Evolutionary conservation across 768 basidiomycete genomes (phyloP), one percentile per base, ranked within the genome.

Genomic region (Suillus americanus): DNA sequence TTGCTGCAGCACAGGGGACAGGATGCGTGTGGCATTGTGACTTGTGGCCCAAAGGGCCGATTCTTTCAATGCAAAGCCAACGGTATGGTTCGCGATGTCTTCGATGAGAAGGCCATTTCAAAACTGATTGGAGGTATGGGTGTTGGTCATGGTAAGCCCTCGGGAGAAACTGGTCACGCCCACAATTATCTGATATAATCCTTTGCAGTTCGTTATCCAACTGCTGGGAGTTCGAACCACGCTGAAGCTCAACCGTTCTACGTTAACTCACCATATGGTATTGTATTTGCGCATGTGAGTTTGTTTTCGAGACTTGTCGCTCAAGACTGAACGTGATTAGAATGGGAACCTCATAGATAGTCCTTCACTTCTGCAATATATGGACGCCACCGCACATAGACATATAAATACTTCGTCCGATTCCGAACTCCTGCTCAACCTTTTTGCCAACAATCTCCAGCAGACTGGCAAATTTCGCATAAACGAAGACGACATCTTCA

Each of bases 241-340:
- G 90, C 97, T 13, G 97, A 99, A 75, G 96, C 97, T 9, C 97
- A 99, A 74, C 97, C 97, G 1, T 99, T 99, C 83, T 99, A 99
- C 75, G 97, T 99, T 71, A 99, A 99, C 80, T 97, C 95, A n/a
- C 97, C 97, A 3, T 99, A 99, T 76, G 97, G 97, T 60, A 97
- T 99, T 73, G 94, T 96, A 66, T 91, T 99, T 74, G 97, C 94
- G 23, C 97, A 99, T 82, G 97, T 96, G 75, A 67, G 90, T 81
- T 33, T 54, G 56, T 57, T 43, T 35, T 62, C 23, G 16, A 9
- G 28, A 54, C 30, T 45, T 33, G 45, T 57, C 5, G 41, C 63
- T 16, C 60, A 41, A 57, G 40, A 14, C n/a, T 40, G 63, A 59
- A 65, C 20, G 37, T 40, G 18, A 60, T 18, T 72, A 99, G 96